Conservation (phyloP, 2,329 filamentous ascomycete species). For the Pseudonectria buxi region DNA sequence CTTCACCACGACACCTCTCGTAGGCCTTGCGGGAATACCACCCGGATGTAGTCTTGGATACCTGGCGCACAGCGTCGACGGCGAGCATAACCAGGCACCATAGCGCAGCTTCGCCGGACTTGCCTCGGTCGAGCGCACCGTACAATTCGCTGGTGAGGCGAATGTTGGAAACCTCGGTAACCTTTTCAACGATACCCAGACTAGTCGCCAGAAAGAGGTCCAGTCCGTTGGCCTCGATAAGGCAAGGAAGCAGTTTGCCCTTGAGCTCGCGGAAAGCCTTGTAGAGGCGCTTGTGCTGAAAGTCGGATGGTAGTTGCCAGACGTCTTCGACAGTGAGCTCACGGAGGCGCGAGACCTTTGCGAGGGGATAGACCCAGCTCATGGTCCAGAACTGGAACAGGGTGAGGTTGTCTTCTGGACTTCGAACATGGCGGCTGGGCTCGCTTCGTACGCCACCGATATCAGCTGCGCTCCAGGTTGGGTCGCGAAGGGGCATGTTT, state of each 20-base stretch:
- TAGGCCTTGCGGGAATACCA: conserved; percentile 85
- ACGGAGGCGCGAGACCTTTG: conserved; percentile 53
- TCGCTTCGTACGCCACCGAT: conserved; percentile 23
- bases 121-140: conserved; percentile 24
- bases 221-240: conserved; percentile 70
- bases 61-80: conserved; percentile 27
- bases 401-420: conserved; percentile 70
- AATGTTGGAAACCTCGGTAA: conserved; percentile 32
- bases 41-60: conserved; percentile 36
- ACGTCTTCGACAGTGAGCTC: conserved; percentile 74
- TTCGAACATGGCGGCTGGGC: conserved; percentile 44
- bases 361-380: conserved; percentile 73
- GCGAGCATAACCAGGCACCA: conserved; percentile 32
- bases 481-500: conserved; percentile 32
- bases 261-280: conserved; percentile 64
- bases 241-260: conserved; percentile 63
- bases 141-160: conserved; percentile 32
- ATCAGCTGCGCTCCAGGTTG: conserved; percentile 25
- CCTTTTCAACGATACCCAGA: conserved; percentile 50
- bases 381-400: conserved; percentile 82
- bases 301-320: conserved; percentile 73
- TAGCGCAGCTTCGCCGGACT: conserved; percentile 25
- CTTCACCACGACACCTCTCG: conserved; percentile 73
- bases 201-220: conserved; percentile 64
- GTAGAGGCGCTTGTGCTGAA: conserved; percentile 72